These are phyloP conservation scores for Pythium vanterpoolii DNA, from an alignment of 352 stramenopile species.

Conservation along the genomic window DNA sequence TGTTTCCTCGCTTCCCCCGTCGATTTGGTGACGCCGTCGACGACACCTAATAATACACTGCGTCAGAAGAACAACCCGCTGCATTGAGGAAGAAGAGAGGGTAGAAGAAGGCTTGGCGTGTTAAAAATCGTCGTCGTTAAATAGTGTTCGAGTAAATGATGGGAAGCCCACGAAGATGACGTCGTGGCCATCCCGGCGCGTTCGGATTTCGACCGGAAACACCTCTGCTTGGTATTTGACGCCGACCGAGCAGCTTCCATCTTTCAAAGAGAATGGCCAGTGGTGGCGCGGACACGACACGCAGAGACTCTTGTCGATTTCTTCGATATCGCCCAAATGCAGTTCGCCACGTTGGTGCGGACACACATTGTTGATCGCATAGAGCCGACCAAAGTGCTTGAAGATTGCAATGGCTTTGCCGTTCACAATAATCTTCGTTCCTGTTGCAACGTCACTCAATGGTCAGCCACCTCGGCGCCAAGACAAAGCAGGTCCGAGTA, in stretches of 20 bases:
- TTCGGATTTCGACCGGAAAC: conserved; percentile 58
- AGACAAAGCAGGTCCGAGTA: neutral
- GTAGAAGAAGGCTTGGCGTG: neutral
- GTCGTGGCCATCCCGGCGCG: conserved; percentile 35
- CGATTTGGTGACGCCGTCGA: neutral
- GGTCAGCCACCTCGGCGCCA: neutral
- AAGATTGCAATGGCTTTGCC: conserved; percentile 77
- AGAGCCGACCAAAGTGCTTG: conserved; percentile 64
- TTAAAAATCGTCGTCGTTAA: conserved; percentile 80
- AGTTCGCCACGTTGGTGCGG: conserved; percentile 78
- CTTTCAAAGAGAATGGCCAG: conserved; percentile 78
- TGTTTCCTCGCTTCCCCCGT: neutral
- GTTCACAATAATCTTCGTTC: conserved; percentile 60
- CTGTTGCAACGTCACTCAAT: conserved; percentile 18
- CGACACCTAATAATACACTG: neutral
- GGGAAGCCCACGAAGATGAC: conserved; percentile 74
- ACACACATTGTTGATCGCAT: conserved; percentile 75
- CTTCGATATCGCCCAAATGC: conserved; percentile 85
- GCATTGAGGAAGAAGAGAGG: neutral
- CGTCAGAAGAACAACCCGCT: neutral
- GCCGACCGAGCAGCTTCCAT: conserved; percentile 62
- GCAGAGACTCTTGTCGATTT: conserved; percentile 66
- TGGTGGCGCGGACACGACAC: conserved; percentile 77
- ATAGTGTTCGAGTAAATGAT: conserved; percentile 49
- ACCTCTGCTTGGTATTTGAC: conserved; percentile 47